phyloP scores from a whole-genome alignment of 768 basidiomycete species.

The Russula lepida region DNA sequence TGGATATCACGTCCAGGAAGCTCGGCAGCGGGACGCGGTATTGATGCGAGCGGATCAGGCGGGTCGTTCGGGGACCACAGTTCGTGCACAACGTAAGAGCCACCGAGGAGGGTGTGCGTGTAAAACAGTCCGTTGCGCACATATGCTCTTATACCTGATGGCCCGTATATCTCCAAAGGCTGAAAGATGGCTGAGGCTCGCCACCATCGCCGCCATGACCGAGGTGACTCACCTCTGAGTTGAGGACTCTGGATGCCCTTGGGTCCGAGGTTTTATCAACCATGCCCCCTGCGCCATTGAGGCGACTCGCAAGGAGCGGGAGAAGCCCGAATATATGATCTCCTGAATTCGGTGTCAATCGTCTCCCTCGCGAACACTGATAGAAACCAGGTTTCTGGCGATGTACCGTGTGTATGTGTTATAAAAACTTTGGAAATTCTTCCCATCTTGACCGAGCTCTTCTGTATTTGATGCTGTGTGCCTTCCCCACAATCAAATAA shows the following conservation, averaged over 20 bases:
- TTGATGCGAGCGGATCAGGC: slow-evolving; percentile 20
- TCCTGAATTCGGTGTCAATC: slow-evolving; percentile 34
- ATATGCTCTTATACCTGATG: slow-evolving; percentile 73
- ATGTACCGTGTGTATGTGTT: slow-evolving; percentile 79
- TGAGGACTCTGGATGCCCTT: slow-evolving; percentile 30
- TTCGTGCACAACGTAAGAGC: slow-evolving; percentile 77
- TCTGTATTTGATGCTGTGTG: slow-evolving; percentile 71
- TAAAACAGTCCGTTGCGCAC: slow-evolving; percentile 58
- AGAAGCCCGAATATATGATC: slow-evolving; percentile 76
- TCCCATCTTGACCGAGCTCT: slow-evolving; percentile 67
- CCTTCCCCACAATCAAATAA: slow-evolving; percentile 82
- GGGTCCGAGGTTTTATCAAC: slow-evolving; percentile 52
- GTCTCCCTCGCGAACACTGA: background rate
- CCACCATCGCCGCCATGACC: background rate
- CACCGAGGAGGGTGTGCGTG: slow-evolving; percentile 58
- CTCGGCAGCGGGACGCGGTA: slow-evolving; percentile 48
- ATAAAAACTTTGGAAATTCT: slow-evolving; percentile 77
- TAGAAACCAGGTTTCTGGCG: background rate
- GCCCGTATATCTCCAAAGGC: slow-evolving; percentile 82
- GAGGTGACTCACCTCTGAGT: slow-evolving; percentile 11
- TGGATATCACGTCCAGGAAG: slow-evolving; percentile 57
- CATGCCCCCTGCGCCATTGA: slow-evolving; percentile 69
- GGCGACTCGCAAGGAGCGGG: slow-evolving; percentile 56
- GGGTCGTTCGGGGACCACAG: slow-evolving; percentile 59
- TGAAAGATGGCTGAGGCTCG: slow-evolving; percentile 24